phyloP scores from a whole-genome alignment of 768 basidiomycete species.

The Myochromella boudieri region DNA sequence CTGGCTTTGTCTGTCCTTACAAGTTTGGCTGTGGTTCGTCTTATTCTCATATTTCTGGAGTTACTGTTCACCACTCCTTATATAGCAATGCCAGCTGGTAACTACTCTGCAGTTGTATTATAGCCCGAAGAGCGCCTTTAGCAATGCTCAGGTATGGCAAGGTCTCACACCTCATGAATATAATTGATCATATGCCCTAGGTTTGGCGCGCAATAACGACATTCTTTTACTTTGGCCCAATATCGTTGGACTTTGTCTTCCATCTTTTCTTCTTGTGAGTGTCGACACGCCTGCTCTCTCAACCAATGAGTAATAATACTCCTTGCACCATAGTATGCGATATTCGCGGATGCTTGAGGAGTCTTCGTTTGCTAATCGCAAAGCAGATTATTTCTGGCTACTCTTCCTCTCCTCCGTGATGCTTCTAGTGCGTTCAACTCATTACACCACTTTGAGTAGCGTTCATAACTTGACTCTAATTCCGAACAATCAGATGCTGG shows the following conservation, averaged over 20 bases:
- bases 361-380: conserved; percentile 87
- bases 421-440: conserved; percentile 66
- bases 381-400: conserved; percentile 96
- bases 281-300: background rate
- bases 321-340: conserved; percentile 73
- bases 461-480: background rate
- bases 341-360: conserved; percentile 97
- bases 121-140: conserved; percentile 82
- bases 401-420: conserved; percentile 80
- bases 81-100: conserved; percentile 88
- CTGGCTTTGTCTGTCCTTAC: conserved; percentile 74
- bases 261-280: conserved; percentile 98
- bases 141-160: conserved; percentile 69
- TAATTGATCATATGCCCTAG: conserved; percentile 36
- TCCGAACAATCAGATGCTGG: conserved; percentile 53
- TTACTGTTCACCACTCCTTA: conserved; percentile 1
- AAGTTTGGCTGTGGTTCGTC: conserved; percentile 84
- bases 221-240: conserved; percentile 94
- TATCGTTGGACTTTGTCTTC: conserved; percentile 93
- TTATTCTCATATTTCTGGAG: background rate
- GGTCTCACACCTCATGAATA: background rate
- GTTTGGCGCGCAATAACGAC: conserved; percentile 87
- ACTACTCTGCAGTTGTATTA: conserved; percentile 93
- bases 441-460: background rate
- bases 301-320: background rate